phyloP scores from a whole-genome alignment of 2,329 filamentous ascomycete species.

The Fusarium scirpi region DNA sequence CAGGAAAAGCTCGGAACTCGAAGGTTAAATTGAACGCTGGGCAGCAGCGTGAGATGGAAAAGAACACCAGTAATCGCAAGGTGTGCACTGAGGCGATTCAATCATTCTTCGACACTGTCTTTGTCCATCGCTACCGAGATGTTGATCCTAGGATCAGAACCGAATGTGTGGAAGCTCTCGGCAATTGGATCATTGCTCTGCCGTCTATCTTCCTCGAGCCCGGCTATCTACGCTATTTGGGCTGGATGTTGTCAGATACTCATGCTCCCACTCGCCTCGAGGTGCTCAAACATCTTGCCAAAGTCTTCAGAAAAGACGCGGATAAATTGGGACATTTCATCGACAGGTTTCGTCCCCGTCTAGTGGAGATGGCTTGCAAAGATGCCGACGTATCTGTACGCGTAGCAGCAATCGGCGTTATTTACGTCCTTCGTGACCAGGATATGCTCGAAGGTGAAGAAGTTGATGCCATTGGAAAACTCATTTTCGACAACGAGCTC shows the following conservation, averaged over 20 bases:
- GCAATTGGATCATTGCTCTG: constrained; percentile 87
- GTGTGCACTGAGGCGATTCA: constrained; percentile 78
- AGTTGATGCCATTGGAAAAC: constrained; percentile 85
- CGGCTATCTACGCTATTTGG: constrained; percentile 89
- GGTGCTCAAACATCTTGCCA: constrained; percentile 84
- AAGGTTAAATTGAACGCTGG: constrained; percentile 83
- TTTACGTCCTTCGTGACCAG: constrained; percentile 83
- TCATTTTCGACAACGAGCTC: constrained; percentile 89
- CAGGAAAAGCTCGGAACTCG: constrained; percentile 80
- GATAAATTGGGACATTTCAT: constrained; percentile 92
- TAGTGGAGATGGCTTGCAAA: constrained; percentile 92
- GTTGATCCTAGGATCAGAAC: constrained; percentile 89
- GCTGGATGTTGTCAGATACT: constrained; percentile 93
- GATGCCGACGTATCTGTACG: constrained; percentile 87
- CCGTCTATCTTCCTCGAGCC: constrained; percentile 92
- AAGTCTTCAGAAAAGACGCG: constrained; percentile 82
- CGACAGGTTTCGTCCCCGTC: constrained; percentile 85
- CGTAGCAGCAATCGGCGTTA: constrained; percentile 81
- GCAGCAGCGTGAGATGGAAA: constrained; percentile 77
- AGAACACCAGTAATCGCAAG: constrained; percentile 77
- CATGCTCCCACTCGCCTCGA: constrained; percentile 81
- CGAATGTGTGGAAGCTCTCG: constrained; percentile 88
- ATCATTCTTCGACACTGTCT: constrained; percentile 92
- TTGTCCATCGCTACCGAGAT: constrained; percentile 95
- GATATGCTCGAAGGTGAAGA: constrained; percentile 92